Base-by-base conservation (phyloP, 768 basidiomycete species). In the Leccinellum albellum region DNA sequence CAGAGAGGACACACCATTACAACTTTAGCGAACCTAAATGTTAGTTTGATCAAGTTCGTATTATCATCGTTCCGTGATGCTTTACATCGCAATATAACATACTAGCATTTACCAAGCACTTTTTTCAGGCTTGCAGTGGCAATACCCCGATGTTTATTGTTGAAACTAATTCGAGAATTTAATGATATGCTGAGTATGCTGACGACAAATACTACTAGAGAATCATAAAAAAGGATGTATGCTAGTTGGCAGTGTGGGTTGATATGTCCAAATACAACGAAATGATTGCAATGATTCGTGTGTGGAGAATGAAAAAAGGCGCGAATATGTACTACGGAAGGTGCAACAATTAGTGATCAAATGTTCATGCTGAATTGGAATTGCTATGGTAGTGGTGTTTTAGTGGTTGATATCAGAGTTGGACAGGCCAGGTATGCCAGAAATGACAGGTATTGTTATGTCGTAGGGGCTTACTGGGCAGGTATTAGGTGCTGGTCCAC, bases 261-360 rank as follows among this genome's bases (percentile, higher is more conserved):
- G 57, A 45, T 40, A 37, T 61, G 45, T 53, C 50, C 55, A 20
- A 50, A 56, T 60, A 61, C 59, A 57, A 56, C 51, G 48, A 60
- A 61, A 40, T 51, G 47, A 54, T 26, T 60, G 59, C 49, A 51
- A 57, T 52, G 54, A 46, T 24, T 50, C 26, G 26, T 44, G 26
- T 44, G 53, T 42, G 23, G 24, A 42, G 42, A 53, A 51, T 20
- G 23, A n/a, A 28, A 24, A 23, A 57, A 51, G 21, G 28, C 29
- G 44, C 28, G 26, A 67, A 57, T 55, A 66, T 70, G 42, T 69
- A 65, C 64, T 8, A 6, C 35, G 32, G 17, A 68, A 66, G 50
- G 40, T 51, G 59, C 51, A 59, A 50, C 12, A 37, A 54, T 54
- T 24, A 20, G 37, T 51, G 42, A 49, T 33, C 13, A 28, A 20